Conservation (phyloP, 108 stramenopile genomes). For the Cyclotella distinguenda region DNA sequence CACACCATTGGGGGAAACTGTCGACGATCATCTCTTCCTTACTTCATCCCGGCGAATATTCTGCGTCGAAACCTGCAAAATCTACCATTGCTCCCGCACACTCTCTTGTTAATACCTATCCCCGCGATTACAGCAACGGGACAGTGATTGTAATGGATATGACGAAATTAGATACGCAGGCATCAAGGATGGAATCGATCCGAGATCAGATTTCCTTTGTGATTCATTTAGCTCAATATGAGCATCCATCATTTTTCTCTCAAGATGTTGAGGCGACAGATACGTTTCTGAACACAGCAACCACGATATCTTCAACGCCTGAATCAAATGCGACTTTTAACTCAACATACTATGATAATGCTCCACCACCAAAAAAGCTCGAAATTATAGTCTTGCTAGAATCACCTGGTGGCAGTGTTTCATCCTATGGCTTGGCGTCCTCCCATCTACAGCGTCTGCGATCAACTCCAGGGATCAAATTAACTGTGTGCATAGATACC, state of each 20-base stretch:
- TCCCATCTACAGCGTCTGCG: slow-evolving; percentile 68
- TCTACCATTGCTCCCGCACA: background rate
- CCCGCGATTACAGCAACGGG: slow-evolving; percentile 39
- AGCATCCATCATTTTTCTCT: slow-evolving; percentile 13
- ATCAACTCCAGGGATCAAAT: slow-evolving; percentile 55
- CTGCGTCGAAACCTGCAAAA: background rate
- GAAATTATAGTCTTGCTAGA: slow-evolving; percentile 77
- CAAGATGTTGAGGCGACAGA: background rate
- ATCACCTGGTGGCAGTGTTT: slow-evolving; percentile 75
- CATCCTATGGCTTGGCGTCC: slow-evolving; percentile 73
- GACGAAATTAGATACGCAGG: slow-evolving; percentile 56
- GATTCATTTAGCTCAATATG: slow-evolving; percentile 29
- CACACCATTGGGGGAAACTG: background rate
- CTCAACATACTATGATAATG: background rate
- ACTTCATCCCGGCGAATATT: background rate
- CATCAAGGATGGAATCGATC: slow-evolving; percentile 56
- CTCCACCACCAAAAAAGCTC: slow-evolving; percentile 9
- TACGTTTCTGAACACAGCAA: background rate
- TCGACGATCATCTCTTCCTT: background rate
- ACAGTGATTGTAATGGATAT: slow-evolving; percentile 69
- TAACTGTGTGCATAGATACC: slow-evolving; percentile 77
- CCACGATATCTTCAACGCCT: no score
- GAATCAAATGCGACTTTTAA: background rate
- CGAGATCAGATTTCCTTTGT: slow-evolving; percentile 77
- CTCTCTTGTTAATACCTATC: slow-evolving; percentile 12